Evolutionary conservation across 2,329 filamentous ascomycete species (phyloP), one percentile per base, ranked within the genome.

Genomic region (Sarocladiaceae sp.): DNA sequence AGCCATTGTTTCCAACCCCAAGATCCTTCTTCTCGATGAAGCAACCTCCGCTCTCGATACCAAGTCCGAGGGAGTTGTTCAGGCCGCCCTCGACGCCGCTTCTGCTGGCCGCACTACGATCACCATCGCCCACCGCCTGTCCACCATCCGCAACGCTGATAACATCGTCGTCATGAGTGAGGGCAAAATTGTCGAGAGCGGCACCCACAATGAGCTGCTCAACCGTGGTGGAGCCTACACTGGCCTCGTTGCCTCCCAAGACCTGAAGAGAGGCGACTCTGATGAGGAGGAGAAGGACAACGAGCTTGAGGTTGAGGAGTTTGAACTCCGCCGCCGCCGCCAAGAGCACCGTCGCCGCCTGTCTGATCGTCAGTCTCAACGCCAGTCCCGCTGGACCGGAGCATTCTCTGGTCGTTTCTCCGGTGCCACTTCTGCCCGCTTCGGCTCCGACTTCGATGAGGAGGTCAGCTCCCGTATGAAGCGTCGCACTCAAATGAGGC

Each of bases 21-120:
- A 60, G 44, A 76, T 83, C 26, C 65, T 83, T 1, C 70, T 83
- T 11, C 59, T 83, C 2, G 79, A 83, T 50, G 79, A 83, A 57
- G 79, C 79, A 1, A 83, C 79, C 0, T 77, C 72, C 37, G 74
- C 78, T 2, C 54, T 64, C 31, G 59, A 63, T 37, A 55, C 60
- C 3, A 56, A 63, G 10, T 57, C 63, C 3, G 62, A 66, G 29
- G 55, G 63, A 3, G 64, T 72, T 16, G 74, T 78, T 1, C 74
- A 78, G 50, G 58, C 65, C 33, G 73, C 74, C 0, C 64, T 78
- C 15, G 68, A 71, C 45, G 63, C 64, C 9, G 63, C 78, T 0
- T 74, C 75, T 0, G 59, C 65, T 34, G 68, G 70, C 31, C 65
- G 78, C 7, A 83, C 79, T 0, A 82, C 77, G 0, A 76, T 83